Evolutionary conservation across 768 basidiomycete species (phyloP).

Genomic region (Boletus eberwhitei): DNA sequence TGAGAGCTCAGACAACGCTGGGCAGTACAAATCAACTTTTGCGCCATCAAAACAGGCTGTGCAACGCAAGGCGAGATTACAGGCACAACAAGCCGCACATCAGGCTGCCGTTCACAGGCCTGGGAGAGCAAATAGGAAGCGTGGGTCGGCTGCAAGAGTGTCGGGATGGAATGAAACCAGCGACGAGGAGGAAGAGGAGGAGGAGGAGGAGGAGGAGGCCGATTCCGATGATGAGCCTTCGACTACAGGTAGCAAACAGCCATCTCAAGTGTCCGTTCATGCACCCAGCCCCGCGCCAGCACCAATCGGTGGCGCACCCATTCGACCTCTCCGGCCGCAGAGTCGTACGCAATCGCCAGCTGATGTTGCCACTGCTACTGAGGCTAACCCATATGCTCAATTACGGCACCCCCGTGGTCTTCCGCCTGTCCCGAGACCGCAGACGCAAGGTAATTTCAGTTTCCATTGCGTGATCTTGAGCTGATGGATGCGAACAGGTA

Average conservation of each 20-base stretch:
- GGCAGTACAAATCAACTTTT: conserved; percentile 79
- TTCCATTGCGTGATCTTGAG: not conserved
- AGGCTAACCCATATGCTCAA: conserved; percentile 42
- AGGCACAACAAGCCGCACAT: conserved; percentile 80
- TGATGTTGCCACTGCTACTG: conserved; percentile 29
- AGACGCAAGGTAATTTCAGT: conserved; percentile 41
- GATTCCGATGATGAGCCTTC: conserved; percentile 57
- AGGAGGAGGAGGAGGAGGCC: conserved; percentile 65
- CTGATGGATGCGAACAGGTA: conserved; percentile 13
- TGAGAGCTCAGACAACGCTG: conserved; percentile 26
- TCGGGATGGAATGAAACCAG: conserved; percentile 66
- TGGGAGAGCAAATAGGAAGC: conserved; percentile 50
- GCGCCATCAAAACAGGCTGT: conserved; percentile 80
- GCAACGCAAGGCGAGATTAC: conserved; percentile 78
- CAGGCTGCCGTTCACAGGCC: conserved; percentile 76
- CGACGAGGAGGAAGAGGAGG: conserved; percentile 77
- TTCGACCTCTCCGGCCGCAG: conserved; percentile 29
- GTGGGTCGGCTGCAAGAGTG: conserved; percentile 38
- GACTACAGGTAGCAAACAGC: conserved; percentile 30
- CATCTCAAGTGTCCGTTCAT: conserved; percentile 22
- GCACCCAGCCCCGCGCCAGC: conserved; percentile 18
- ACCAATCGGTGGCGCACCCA: conserved; percentile 17
- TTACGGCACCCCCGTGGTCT: conserved; percentile 58
- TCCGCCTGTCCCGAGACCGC: conserved; percentile 57
- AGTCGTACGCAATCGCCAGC: conserved; percentile 32